Conservation (phyloP, 2,329 filamentous ascomycete species). For the Verticillium isaacii region DNA sequence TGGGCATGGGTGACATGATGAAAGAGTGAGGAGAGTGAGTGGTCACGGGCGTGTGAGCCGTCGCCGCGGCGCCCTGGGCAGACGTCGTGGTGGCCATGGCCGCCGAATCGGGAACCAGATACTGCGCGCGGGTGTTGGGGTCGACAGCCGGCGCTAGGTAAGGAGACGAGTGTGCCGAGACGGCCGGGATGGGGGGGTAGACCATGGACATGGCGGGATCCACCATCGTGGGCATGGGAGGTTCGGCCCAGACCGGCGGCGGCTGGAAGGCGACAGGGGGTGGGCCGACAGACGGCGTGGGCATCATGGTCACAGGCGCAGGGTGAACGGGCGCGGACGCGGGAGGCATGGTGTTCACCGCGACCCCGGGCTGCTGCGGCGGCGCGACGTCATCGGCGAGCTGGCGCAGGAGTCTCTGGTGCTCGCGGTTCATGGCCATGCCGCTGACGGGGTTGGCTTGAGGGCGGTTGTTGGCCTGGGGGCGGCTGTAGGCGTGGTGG, state of each 20-base stretch:
- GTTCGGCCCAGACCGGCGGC: not conserved
- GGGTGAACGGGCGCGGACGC: not conserved
- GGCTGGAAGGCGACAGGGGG: not conserved
- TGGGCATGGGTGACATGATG: not conserved
- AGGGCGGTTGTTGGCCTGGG: not conserved
- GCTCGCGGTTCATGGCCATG: not conserved
- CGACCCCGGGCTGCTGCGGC: not conserved
- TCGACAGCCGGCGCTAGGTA: not conserved
- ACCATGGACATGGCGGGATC: not conserved
- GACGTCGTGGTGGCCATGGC: not conserved
- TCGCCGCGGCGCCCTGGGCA: not conserved
- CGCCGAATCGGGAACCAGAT: not conserved
- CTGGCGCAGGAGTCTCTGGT: not conserved
- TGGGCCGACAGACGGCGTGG: not conserved
- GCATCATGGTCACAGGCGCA: not conserved
- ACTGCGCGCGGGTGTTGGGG: not conserved
- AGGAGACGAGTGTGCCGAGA: not conserved
- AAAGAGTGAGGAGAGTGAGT: not conserved
- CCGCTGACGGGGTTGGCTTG: not conserved
- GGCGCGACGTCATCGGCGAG: not conserved
- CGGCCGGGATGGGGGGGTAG: not conserved
- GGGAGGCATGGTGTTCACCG: not conserved
- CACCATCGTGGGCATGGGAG: not conserved
- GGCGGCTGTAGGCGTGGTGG: too few species aligned
- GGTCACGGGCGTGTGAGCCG: not conserved